Base-by-base conservation (phyloP, 2,329 filamentous ascomycete genomes). In the Seiridium unicorne region DNA sequence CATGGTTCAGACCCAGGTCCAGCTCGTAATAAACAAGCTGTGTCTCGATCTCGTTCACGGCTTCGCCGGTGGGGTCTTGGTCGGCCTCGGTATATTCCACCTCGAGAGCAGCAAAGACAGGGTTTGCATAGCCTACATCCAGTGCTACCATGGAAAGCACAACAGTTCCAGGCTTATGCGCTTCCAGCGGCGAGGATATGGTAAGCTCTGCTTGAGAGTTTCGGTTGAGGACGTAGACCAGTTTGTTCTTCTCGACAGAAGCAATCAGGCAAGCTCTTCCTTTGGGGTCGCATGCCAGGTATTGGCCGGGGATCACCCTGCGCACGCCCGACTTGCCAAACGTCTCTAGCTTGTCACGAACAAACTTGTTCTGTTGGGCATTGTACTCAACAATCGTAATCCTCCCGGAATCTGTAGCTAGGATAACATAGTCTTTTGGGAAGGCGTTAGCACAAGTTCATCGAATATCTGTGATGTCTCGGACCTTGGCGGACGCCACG, bases 231-330 rank as follows among this genome's bases (percentile, higher is more conserved):
- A 99, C 94, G 77, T 99, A 99, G 67, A 99, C 95, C 60, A 99
- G 89, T 80, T 99, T 99, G 80, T 98, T 99, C 84, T 99, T 99
- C 79, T 99, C 96, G 59, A 94, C 84, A 4, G 93, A 94, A 8
- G 95, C 93, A 63, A 98, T 91, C 72, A 99, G 84, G 72, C 94
- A 97, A 59, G 96, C 96, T 79, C 95, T 88, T 59, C 95, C 95
- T 76, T 97, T 97, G 35, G 95, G 95, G 71, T 99, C 95, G 57
- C 92, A 92, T 5, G 94, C 95, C 35, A 99, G 85, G 71, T 97
- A 99, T 75, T 99, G 93, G 62, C 96, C 95, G 2, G 96, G 95
- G 49, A 99, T 87, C 44, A 98, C 94, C 69, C 95, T 89, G 60
- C 96, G 89, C 57, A 98, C 86, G 44, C 95, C 96, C 6, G 95